These are phyloP conservation scores for Acacia pycnantha DNA, from an alignment of 331 rosid species.

Conservation along the genomic window DNA sequence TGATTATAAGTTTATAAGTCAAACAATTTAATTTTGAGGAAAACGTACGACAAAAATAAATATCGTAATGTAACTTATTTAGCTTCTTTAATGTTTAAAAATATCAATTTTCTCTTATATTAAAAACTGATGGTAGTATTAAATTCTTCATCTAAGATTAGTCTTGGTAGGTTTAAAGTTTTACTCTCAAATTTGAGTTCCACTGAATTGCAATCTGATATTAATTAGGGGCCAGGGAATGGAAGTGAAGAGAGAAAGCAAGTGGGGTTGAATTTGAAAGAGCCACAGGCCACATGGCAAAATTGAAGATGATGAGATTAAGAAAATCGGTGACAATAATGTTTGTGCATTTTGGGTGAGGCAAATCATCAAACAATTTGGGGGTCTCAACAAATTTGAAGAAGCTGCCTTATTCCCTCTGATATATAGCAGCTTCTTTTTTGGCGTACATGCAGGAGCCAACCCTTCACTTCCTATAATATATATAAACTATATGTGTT, in stretches of 20 bases:
- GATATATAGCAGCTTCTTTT: constrained; percentile 42
- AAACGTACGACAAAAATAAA: no score
- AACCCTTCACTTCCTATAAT: constrained; percentile 5
- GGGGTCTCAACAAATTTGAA: background rate
- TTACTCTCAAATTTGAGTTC: background rate
- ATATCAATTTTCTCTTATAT: no score
- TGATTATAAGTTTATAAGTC: no score
- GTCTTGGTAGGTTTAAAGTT: background rate
- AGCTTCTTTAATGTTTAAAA: no score
- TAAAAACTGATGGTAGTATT: background rate
- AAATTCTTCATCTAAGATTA: background rate
- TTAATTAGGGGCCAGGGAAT: background rate
- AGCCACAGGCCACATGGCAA: constrained; percentile 44
- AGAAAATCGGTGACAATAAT: constrained; percentile 8
- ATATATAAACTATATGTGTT: no score
- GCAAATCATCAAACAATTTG: constrained; percentile 6
- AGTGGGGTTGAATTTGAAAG: constrained; percentile 27
- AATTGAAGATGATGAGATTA: background rate
- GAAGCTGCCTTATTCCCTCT: background rate
- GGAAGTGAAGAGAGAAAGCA: constrained; percentile 12
- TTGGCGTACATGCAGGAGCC: constrained; percentile 56
- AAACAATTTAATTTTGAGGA: no score
- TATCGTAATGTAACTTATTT: no score
- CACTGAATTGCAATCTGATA: background rate
- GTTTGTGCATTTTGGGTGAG: background rate